Base-by-base conservation (phyloP, 495 filamentous ascomycete species). In the Penicillium diatomitis region DNA sequence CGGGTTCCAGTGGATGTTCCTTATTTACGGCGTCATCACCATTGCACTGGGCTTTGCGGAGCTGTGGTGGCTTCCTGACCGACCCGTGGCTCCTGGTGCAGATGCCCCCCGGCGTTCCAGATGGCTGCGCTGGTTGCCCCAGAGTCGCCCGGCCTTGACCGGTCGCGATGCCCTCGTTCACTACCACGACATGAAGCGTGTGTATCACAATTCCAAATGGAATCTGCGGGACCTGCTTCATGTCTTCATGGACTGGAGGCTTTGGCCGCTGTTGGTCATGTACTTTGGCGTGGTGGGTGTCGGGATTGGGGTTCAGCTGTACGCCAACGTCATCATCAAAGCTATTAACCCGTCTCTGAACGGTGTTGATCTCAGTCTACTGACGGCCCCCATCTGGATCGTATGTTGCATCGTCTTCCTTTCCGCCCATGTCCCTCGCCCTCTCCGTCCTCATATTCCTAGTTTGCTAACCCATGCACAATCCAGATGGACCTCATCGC, bases 261-360 rank as follows among this genome's bases (percentile, higher is more conserved):
- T 95, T 12, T 95, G 86, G 84, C 89, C 89, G 0, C 63, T 96
- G 46, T 72, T 84, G 6, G 55, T 91, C 35, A 95, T 95, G 90
- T 96, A 96, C 65, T 95, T 96, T 65, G 89, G 89, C 10, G 89
- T 95, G 6, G 89, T 96, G 4, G 89, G 89, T 31, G 89, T 94
- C 5, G 89, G 89, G 1, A 92, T 94, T 45, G 89, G 89, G 37
- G 85, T 88, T 2, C 88, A 95, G 68, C 79, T 83, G 40, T 95
- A 95, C 58, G 86, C 83, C 44, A 91, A 82, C 3, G 76, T 95
- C 34, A 95, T 96, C 56, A 92, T 96, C 60, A 72, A 80, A 39
- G 80, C 80, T 4, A 90, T 88, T 48, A 82, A 92, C 56, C 76
- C 84, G 2, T 67, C 67, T 0, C 74, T 94, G 48, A 88, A 77